Conservation (phyloP, 257 asterid genomes). For the Gynochthodes officinalis region DNA sequence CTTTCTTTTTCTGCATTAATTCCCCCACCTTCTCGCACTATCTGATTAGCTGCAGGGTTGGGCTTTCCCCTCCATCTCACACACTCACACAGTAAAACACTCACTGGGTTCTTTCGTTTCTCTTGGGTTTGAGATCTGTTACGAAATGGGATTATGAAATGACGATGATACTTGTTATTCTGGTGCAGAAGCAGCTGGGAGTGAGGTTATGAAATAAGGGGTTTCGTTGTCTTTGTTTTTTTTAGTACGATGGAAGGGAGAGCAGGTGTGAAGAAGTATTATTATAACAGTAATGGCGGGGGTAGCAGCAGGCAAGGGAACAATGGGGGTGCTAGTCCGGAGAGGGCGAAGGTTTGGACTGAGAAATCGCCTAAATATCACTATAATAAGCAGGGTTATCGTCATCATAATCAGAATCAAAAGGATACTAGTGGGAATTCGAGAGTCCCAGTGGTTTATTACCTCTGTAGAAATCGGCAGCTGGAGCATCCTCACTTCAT, state of each 20-base stretch:
- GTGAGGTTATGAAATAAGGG: not conserved
- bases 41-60: not conserved
- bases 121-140: not conserved
- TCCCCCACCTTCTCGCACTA: not conserved
- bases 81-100: not conserved
- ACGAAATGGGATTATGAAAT: too few relatives aligned
- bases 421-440: conserved; percentile 30
- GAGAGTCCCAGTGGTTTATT: conserved; percentile 71
- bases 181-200: not conserved
- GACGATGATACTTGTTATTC: not conserved
- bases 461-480: conserved; percentile 74
- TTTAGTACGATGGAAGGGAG: conserved; percentile 44
- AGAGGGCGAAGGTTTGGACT: conserved; percentile 89
- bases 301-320: conserved; percentile 3
- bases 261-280: conserved; percentile 54
- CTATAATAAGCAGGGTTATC: conserved; percentile 26
- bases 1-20: not conserved
- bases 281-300: not conserved
- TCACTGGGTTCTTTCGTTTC: not conserved
- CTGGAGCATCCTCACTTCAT: conserved; percentile 98
- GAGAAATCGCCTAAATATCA: conserved; percentile 84
- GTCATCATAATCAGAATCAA: conserved; percentile 8
- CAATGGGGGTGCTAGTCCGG: conserved; percentile 67
- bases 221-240: not conserved
- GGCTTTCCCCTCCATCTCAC: not conserved